Evolutionary conservation across 306 rosid species (phyloP).

Genomic region (Astragalus membranaceus): DNA sequence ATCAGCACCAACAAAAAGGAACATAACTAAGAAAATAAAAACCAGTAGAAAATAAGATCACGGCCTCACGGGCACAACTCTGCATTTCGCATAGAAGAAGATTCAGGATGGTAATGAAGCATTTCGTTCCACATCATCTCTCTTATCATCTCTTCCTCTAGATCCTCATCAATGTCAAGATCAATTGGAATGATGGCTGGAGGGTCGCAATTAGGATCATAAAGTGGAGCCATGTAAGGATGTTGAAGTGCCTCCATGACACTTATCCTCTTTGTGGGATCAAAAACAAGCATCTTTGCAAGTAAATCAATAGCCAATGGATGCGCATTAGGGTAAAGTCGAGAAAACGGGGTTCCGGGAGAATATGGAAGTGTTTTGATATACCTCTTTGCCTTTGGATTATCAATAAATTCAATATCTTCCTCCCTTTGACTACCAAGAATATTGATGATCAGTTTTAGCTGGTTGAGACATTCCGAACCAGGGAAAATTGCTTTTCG

Average conservation of each 20-base stretch:
- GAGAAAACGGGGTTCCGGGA: conserved; percentile 50
- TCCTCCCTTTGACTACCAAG: conserved; percentile 94
- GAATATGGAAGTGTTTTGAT: conserved; percentile 63
- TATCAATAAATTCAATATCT: conserved; percentile 81
- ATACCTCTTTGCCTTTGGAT: conserved; percentile 70
- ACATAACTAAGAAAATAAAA: not conserved
- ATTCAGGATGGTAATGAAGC: conserved; percentile 85
- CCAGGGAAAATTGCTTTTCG: conserved; percentile 85
- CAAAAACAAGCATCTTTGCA: conserved; percentile 86
- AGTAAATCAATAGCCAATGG: conserved; percentile 79
- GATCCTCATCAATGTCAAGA: conserved; percentile 86
- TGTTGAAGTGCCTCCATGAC: conserved; percentile 81
- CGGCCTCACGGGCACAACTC: conserved; percentile 24
- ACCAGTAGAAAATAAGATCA: conserved; percentile 12
- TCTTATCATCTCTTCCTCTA: conserved; percentile 89
- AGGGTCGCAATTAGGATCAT: conserved; percentile 70
- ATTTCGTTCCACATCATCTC: conserved; percentile 97
- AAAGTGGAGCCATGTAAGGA: conserved; percentile 80
- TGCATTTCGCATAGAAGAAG: conserved; percentile 23
- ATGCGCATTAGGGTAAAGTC: conserved; percentile 69
- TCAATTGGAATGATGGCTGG: conserved; percentile 79
- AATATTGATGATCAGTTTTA: conserved; percentile 68
- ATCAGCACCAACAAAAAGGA: conserved; percentile 12
- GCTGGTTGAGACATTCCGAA: conserved; percentile 86
- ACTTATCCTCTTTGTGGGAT: conserved; percentile 89